Evolutionary conservation across 257 asterid genomes (phyloP).

Genomic region (Solanum gandarillasii): DNA sequence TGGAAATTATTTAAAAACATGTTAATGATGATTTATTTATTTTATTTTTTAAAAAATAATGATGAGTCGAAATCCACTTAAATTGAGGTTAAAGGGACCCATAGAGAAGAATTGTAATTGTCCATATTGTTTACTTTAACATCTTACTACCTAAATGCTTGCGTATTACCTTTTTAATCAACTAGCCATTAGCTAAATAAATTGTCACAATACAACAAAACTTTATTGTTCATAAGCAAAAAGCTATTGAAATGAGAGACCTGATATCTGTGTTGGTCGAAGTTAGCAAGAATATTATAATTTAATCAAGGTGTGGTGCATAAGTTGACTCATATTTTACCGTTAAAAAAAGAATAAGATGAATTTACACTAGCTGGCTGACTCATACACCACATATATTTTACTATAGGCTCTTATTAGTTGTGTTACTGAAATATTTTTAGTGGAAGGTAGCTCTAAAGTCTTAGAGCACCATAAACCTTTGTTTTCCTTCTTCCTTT

Average conservation of each 20-base stretch:
- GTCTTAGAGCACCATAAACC: not conserved
- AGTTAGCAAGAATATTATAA: not conserved
- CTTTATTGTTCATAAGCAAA: not conserved
- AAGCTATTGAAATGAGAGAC: not conserved
- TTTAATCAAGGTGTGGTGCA: not conserved
- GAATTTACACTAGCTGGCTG: not conserved
- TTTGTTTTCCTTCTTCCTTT: not conserved
- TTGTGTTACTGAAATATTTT: not conserved
- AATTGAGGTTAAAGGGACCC: conserved; percentile 47
- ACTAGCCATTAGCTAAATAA: conserved; percentile 4
- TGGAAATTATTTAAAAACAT: conserved; percentile 13
- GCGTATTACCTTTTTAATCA: conserved; percentile 8
- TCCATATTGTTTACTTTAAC: conserved; percentile 20
- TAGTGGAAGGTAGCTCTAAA: not conserved
- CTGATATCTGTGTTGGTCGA: not conserved
- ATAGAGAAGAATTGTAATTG: conserved; percentile 13
- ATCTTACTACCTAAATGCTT: conserved; percentile 22
- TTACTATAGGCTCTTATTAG: not conserved
- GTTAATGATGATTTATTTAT: conserved; percentile 12
- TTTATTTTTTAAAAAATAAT: conserved; percentile 4
- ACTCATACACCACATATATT: not conserved
- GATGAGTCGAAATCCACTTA: conserved; percentile 57
- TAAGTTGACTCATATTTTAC: not conserved
- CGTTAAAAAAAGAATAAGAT: not conserved
- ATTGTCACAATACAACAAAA: not conserved